Percentiles rank a stretch among this genome's conserved stretches.
Evolutionary conservation across 2,329 filamentous ascomycete genomes (phyloP).

Genomic region (Epichloe glyceriae): DNA sequence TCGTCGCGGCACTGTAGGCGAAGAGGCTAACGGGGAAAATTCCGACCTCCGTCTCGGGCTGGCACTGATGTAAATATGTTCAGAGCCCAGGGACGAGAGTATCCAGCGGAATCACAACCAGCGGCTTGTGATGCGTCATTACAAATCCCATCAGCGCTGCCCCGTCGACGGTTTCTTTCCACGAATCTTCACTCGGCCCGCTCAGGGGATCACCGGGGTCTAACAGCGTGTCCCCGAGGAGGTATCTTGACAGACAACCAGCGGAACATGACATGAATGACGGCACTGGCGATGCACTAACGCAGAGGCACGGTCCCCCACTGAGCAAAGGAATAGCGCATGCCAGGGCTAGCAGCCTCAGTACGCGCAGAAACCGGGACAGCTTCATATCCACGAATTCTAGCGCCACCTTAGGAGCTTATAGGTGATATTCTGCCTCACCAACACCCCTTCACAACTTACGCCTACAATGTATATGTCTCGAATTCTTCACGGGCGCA

Average conservation of each 20-base stretch:
- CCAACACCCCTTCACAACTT: constrained; percentile 12
- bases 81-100: constrained; percentile 17
- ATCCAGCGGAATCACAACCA: constrained; percentile 18
- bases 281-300: background rate
- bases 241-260: constrained; percentile 35
- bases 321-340: constrained; percentile 29
- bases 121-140: constrained; percentile 20
- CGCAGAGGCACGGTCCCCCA: constrained; percentile 17
- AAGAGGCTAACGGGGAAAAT: constrained; percentile 35
- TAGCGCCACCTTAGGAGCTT: constrained; percentile 27
- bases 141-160: constrained; percentile 33
- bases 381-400: constrained; percentile 23
- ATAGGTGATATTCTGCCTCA: constrained; percentile 29
- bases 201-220: constrained; percentile 27
- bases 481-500: background rate
- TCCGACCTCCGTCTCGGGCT: constrained; percentile 45
- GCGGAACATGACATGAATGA: constrained; percentile 24
- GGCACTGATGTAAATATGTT: constrained; percentile 38
- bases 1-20: constrained; percentile 32
- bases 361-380: constrained; percentile 29
- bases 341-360: constrained; percentile 33
- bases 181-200: constrained; percentile 34
- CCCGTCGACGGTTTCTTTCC: constrained; percentile 39
- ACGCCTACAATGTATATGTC: constrained; percentile 13
- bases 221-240: constrained; percentile 26